Base-by-base conservation (phyloP, 768 basidiomycete genomes). In the Gymnopilus dilepis region DNA sequence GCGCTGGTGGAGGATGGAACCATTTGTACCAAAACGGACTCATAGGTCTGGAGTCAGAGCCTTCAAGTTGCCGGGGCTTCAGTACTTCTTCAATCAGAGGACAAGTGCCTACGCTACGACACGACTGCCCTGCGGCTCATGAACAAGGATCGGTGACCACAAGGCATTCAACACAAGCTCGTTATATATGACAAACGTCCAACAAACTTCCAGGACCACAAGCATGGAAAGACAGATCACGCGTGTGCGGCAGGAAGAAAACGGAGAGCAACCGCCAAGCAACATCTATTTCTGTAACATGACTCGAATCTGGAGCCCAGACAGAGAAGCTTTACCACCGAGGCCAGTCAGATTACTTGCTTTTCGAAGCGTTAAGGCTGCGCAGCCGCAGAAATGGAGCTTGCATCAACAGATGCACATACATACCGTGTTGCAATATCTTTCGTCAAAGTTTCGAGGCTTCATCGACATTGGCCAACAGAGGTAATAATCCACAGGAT, bases 1-100 rank as follows among this genome's bases (percentile, higher is more conserved):
- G 81, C 1, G 82, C 84, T 24, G 84, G 82, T 0, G 73, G 57
- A 9, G 80, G 80, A 42, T 73, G 69, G 41, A 82, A 76, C 6
- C 77, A 76, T 63, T 78, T 78, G 56, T 34, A 38, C 60, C 63
- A 66, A 28, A 53, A 56, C 28, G 72, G 19, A 59, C 63, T 70
- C 75, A 74, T 73, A 21, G 22, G 34, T 3, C 2, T 8, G n/a
- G 28, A 19, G 22, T 21, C 33, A 31, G 19, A 43, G 17, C 40
- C 9, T 6, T 15, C n/a, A n/a, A n/a, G n/a, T 31, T 28, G 24
- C 22, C 15, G 17, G 8, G 9, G 19, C 24, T 40, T 41, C 6
- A 19, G 26, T 4, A 17, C 7, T 31, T 50, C 15, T 11, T 37
- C 24, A 26, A 26, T 48, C 26, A 15, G 30, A 26, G 40, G 26